These are phyloP conservation scores for Calonectria pteridis DNA, from an alignment of 2,329 filamentous ascomycete genomes.

Conservation along the genomic window DNA sequence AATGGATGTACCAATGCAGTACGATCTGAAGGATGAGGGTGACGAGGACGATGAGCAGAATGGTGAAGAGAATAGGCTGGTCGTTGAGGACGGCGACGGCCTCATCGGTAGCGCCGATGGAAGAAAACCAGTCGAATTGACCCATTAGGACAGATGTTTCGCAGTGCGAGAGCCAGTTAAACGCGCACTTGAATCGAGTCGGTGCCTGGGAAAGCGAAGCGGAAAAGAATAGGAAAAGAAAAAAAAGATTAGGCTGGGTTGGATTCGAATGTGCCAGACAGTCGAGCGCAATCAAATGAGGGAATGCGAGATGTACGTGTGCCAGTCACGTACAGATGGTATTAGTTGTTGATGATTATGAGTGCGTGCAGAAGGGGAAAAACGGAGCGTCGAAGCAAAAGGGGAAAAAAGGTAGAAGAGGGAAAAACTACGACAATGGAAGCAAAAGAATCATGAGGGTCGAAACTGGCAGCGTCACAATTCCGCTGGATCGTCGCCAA, in stretches of 20 bases:
- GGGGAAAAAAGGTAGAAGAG: constrained; percentile 25
- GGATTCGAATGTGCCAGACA: constrained; percentile 24
- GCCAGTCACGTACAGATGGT: constrained; percentile 42
- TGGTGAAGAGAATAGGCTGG: constrained; percentile 70
- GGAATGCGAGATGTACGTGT: constrained; percentile 32
- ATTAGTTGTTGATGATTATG: not conserved
- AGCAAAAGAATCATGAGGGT: constrained; percentile 32
- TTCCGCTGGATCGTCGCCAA: constrained; percentile 23
- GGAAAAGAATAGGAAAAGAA: not conserved
- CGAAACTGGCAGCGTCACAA: constrained; percentile 47
- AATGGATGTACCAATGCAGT: constrained; percentile 70
- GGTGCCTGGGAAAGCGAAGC: not conserved
- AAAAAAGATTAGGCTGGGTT: not conserved
- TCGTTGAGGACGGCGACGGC: constrained; percentile 72
- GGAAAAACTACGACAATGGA: constrained; percentile 5
- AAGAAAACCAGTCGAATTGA: constrained; percentile 68
- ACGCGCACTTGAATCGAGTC: not conserved
- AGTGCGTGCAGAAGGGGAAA: not conserved
- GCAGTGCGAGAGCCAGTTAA: not conserved
- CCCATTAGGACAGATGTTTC: constrained; percentile 52
- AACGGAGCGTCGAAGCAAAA: constrained; percentile 11
- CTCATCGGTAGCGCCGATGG: constrained; percentile 68
- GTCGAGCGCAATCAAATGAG: constrained; percentile 11
- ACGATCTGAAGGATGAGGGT: constrained; percentile 59
- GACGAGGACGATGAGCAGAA: constrained; percentile 67